A percentile compares a stretch with the other conserved stretches of the same genome.
These are phyloP conservation scores for Lunasporangiospora selenospora DNA, from an alignment of 192 early-diverging fungal species.

Conservation along the genomic window DNA sequence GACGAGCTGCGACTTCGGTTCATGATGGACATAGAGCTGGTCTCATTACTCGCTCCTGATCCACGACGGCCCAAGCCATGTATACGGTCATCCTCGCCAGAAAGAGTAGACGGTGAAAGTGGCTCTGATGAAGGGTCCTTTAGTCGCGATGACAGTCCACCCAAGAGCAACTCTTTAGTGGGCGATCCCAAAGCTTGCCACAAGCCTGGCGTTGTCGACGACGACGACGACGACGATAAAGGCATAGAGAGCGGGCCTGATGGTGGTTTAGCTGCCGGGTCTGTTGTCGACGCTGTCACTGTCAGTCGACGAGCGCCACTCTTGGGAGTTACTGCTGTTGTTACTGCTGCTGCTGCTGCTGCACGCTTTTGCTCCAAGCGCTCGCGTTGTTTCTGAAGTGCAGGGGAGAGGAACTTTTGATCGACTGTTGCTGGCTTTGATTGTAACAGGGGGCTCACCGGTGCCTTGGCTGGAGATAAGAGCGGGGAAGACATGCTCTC, in stretches of 20 bases:
- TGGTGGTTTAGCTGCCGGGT: neutral
- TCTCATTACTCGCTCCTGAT: too few relatives aligned
- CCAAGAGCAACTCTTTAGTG: too few relatives aligned
- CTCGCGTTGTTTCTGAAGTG: constrained; percentile 31
- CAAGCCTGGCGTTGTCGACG: too few relatives aligned
- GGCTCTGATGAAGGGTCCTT: too few relatives aligned
- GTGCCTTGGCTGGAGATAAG: constrained; percentile 1
- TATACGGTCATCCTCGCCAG: too few relatives aligned
- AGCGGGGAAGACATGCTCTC: too few relatives aligned
- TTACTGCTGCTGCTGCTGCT: constrained; percentile 1
- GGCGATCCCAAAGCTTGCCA: too few relatives aligned
- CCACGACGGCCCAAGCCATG: too few relatives aligned
- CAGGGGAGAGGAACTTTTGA: constrained; percentile 31
- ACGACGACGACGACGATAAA: neutral
- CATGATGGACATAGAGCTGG: too few relatives aligned
- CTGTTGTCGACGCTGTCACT: neutral
- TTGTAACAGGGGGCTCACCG: constrained; percentile 3
- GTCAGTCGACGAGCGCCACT: constrained; percentile 8
- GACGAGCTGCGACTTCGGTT: too few relatives aligned
- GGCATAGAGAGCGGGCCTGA: constrained; percentile 6
- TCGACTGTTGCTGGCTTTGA: neutral
- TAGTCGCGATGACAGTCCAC: constrained; percentile 1
- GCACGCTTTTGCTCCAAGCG: constrained; percentile 36
- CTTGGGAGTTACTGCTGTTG: neutral
- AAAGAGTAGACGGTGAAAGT: too few relatives aligned